Conservation (phyloP, 768 basidiomycete genomes). For the Tylopilus vinaceipallidus region DNA sequence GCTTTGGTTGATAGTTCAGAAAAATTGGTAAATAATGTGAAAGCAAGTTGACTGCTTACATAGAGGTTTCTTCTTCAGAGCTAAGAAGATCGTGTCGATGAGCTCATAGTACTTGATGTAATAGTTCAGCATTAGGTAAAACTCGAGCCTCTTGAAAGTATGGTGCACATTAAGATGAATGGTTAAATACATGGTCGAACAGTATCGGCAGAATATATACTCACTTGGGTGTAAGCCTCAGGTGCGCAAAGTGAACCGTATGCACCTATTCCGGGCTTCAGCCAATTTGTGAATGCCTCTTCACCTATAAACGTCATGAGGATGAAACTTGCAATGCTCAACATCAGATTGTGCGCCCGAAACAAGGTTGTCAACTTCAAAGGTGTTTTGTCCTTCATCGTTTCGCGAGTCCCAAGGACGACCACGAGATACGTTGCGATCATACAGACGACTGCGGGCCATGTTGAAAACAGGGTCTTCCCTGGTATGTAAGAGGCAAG, state of each 20-base stretch:
- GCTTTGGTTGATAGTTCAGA: slow-evolving; percentile 41
- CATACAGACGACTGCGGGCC: slow-evolving; percentile 60
- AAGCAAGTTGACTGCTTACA: slow-evolving; percentile 50
- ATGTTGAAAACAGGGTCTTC: slow-evolving; percentile 77
- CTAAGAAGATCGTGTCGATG: slow-evolving; percentile 92
- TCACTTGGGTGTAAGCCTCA: slow-evolving; percentile 79
- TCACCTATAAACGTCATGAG: slow-evolving; percentile 82
- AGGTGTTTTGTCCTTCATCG: slow-evolving; percentile 76
- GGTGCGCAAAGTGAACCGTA: slow-evolving; percentile 73
- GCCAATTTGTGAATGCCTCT: slow-evolving; percentile 79
- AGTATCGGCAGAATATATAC: no score
- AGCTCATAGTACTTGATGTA: slow-evolving; percentile 96
- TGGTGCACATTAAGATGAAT: not conserved
- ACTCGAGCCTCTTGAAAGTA: slow-evolving; percentile 70
- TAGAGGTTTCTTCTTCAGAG: slow-evolving; percentile 94
- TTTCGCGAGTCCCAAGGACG: slow-evolving; percentile 78
- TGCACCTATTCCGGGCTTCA: slow-evolving; percentile 70
- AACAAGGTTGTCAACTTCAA: slow-evolving; percentile 75
- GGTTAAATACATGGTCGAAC: no score
- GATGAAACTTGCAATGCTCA: slow-evolving; percentile 75
- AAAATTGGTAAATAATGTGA: not conserved
- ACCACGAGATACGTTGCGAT: slow-evolving; percentile 77
- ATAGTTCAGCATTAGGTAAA: slow-evolving; percentile 97
- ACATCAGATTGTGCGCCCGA: slow-evolving; percentile 83
- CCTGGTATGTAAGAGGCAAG: slow-evolving; percentile 68